phyloP scores from a whole-genome alignment of 225 moss, liverwort and hornwort species.

The Sphagnum tenellum region DNA sequence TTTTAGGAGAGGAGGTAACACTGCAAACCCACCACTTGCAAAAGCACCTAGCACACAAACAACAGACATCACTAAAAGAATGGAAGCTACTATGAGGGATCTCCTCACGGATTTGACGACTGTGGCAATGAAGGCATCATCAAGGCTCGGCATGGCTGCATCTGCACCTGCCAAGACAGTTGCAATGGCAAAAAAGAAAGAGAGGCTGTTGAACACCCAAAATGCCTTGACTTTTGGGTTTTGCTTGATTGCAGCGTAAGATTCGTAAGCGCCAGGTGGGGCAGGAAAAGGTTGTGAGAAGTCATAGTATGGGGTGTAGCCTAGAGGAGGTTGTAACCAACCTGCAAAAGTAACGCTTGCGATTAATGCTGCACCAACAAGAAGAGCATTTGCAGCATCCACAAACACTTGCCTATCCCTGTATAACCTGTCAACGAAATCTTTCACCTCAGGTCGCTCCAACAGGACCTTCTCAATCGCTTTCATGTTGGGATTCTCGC shows the following conservation, averaged over 20 bases:
- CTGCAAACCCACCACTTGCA: slow-evolving; percentile 23
- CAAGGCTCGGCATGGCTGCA: slow-evolving; percentile 31
- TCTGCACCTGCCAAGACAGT: slow-evolving; percentile 37
- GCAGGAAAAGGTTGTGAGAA: background rate
- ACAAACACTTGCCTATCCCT: slow-evolving; percentile 41
- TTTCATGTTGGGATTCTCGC: slow-evolving; percentile 15
- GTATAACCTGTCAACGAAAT: slow-evolving; percentile 38
- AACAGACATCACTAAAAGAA: slow-evolving; percentile 29
- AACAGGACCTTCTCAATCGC: slow-evolving; percentile 35
- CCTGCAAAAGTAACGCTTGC: slow-evolving; percentile 36
- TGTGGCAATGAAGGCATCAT: slow-evolving; percentile 33
- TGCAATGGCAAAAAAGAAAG: slow-evolving; percentile 40
- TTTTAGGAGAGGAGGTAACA: slow-evolving; percentile 31
- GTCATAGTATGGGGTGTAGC: slow-evolving; percentile 15
- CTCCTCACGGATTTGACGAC: slow-evolving; percentile 28
- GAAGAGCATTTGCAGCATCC: slow-evolving; percentile 35
- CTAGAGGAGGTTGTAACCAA: slow-evolving; percentile 44
- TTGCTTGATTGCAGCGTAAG: slow-evolving; percentile 21
- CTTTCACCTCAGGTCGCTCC: slow-evolving; percentile 31
- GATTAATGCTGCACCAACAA: slow-evolving; percentile 35
- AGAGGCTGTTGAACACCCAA: slow-evolving; percentile 35
- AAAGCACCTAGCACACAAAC: slow-evolving; percentile 39
- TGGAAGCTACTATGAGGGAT: slow-evolving; percentile 29
- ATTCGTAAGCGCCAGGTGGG: slow-evolving; percentile 12
- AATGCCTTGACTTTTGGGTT: slow-evolving; percentile 27